These are phyloP conservation scores for Pseudogymnoascus sp. DNA, from an alignment of 2,329 filamentous ascomycete genomes.

Conservation along the genomic window DNA sequence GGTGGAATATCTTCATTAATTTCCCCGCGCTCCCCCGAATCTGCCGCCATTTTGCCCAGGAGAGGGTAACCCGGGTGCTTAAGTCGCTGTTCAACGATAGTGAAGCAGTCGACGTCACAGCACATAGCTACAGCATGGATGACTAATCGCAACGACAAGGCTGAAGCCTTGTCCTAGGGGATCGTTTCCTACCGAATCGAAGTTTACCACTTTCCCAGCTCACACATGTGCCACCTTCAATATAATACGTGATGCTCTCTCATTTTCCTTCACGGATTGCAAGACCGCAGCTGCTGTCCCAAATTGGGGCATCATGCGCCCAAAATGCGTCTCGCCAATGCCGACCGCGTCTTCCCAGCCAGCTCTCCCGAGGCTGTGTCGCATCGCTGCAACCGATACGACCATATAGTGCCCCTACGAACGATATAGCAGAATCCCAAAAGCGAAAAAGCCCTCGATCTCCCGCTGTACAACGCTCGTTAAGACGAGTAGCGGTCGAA, in stretches of 20 bases:
- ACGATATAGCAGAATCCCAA: conserved; percentile 10
- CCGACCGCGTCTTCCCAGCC: background rate
- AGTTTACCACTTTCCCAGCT: background rate
- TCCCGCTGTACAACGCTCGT: conserved; percentile 59
- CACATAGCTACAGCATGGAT: background rate
- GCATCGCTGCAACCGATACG: background rate
- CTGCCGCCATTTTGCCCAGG: conserved; percentile 24
- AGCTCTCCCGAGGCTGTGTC: background rate
- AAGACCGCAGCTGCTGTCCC: background rate
- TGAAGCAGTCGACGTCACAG: conserved; percentile 5
- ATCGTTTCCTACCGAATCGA: background rate
- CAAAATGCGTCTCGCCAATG: background rate
- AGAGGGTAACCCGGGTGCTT: background rate
- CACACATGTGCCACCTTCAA: background rate
- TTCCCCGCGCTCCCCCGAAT: conserved; percentile 25
- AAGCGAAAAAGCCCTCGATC: conserved; percentile 42
- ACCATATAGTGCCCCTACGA: background rate
- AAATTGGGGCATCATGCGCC: background rate
- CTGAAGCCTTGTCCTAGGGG: background rate
- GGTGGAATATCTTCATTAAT: conserved; percentile 15
- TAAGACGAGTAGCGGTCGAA: conserved; percentile 79
- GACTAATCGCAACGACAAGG: background rate
- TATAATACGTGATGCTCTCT: background rate
- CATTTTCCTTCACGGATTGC: background rate
- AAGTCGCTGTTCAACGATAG: background rate